phyloP scores from a whole-genome alignment of 2,329 filamentous ascomycete species.

The Ampelomyces quisqualis region DNA sequence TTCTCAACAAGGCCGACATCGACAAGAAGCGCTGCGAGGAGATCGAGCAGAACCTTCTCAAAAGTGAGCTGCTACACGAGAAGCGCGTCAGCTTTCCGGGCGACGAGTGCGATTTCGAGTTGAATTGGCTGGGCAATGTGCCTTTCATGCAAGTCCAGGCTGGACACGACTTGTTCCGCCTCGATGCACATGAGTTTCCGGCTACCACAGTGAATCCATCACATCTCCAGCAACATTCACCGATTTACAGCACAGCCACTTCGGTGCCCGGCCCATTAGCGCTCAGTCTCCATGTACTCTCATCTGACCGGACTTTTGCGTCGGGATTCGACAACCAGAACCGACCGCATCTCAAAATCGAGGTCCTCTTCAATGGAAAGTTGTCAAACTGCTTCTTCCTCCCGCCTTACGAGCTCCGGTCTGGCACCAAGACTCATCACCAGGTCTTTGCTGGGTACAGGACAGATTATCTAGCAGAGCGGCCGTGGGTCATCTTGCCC shows the following conservation, averaged over 20 bases:
- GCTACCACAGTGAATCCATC: background rate
- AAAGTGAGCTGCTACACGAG: slow-evolving; percentile 27
- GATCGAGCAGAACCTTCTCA: slow-evolving; percentile 21
- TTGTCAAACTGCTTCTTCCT: slow-evolving; percentile 40
- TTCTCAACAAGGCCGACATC: slow-evolving; percentile 21
- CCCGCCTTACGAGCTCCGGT: slow-evolving; percentile 22
- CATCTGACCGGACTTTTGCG: slow-evolving; percentile 36
- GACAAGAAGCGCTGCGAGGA: slow-evolving; percentile 23
- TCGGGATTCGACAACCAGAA: slow-evolving; percentile 16
- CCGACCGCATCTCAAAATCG: slow-evolving; percentile 47
- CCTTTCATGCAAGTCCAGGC: slow-evolving; percentile 39
- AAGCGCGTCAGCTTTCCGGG: slow-evolving; percentile 27
- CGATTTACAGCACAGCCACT: slow-evolving; percentile 3
- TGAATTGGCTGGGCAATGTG: slow-evolving; percentile 34
- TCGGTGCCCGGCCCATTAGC: slow-evolving; percentile 11
- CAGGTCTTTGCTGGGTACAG: slow-evolving; percentile 45
- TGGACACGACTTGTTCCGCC: slow-evolving; percentile 1
- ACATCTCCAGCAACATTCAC: background rate
- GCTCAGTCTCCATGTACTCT: slow-evolving; percentile 34
- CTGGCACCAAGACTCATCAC: slow-evolving; percentile 18
- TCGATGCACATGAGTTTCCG: background rate
- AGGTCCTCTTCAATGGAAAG: slow-evolving; percentile 52
- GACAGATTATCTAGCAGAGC: slow-evolving; percentile 45
- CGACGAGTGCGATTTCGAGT: slow-evolving; percentile 20
- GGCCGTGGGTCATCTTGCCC: slow-evolving; percentile 48